Evolutionary conservation across 768 basidiomycete genomes (phyloP).

Genomic region (Mrakia gelida): DNA sequence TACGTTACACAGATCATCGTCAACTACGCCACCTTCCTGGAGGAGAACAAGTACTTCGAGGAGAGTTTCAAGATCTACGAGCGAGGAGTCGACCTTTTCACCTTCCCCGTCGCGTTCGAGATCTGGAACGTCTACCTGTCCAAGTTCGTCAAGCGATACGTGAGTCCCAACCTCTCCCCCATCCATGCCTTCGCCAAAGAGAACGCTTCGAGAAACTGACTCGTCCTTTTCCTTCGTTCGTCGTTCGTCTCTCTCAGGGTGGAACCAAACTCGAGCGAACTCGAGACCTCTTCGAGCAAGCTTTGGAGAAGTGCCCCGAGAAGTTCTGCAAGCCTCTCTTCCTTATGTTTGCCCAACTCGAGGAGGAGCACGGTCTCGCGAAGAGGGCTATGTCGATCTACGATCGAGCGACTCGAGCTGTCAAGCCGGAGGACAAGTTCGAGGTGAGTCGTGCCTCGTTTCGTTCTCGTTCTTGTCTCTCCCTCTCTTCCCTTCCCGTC

Average conservation of each 20-base stretch:
- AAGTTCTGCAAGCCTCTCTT: slow-evolving; percentile 93
- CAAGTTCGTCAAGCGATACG: slow-evolving; percentile 95
- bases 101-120: slow-evolving; percentile 96
- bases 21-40: slow-evolving; percentile 94
- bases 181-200: neutral
- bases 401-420: slow-evolving; percentile 81
- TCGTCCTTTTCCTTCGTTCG: neutral
- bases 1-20: slow-evolving; percentile 61
- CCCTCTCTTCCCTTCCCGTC: neutral
- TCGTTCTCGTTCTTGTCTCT: neutral
- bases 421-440: slow-evolving; percentile 86
- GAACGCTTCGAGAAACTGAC: neutral
- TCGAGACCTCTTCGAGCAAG: slow-evolving; percentile 97
- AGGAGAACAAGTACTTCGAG: slow-evolving; percentile 97
- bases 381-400: slow-evolving; percentile 95
- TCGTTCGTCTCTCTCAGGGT: slow-evolving; percentile 52
- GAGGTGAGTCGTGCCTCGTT: slow-evolving; percentile 56
- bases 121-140: slow-evolving; percentile 98
- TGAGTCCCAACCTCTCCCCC: slow-evolving; percentile 48
- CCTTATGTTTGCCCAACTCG: slow-evolving; percentile 91
- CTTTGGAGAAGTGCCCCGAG: slow-evolving; percentile 89
- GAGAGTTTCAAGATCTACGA: slow-evolving; percentile 99
- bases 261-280: slow-evolving; percentile 91
- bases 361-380: slow-evolving; percentile 91
- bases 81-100: slow-evolving; percentile 93